These are phyloP conservation scores for Pseudopyrenochaeta lycopersici DNA, from an alignment of 2,329 filamentous ascomycete genomes.

Conservation along the genomic window DNA sequence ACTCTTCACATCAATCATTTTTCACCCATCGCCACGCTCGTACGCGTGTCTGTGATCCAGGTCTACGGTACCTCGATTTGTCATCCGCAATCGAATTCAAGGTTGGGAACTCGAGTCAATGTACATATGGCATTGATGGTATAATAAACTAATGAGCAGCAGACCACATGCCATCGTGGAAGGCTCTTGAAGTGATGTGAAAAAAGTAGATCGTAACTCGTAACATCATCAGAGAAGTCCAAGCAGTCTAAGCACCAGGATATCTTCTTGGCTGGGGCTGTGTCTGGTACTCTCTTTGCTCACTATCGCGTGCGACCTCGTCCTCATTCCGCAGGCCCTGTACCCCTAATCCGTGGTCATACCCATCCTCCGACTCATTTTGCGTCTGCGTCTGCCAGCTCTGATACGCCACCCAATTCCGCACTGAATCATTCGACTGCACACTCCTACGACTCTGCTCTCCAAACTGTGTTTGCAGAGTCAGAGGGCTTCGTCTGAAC, in stretches of 20 bases:
- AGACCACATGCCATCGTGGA: too few relatives aligned
- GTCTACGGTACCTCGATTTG: too few relatives aligned
- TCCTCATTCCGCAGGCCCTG: neutral
- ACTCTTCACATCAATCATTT: too few relatives aligned
- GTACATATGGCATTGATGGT: too few relatives aligned
- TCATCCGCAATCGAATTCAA: too few relatives aligned
- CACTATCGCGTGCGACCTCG: neutral
- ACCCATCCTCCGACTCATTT: neutral
- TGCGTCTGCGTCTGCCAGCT: constrained; percentile 2
- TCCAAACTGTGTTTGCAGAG: neutral
- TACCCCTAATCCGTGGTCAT: neutral
- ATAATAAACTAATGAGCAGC: too few relatives aligned
- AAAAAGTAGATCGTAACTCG: too few relatives aligned
- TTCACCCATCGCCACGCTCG: too few relatives aligned
- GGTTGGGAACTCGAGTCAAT: too few relatives aligned
- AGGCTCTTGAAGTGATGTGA: too few relatives aligned
- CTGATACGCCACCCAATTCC: constrained; percentile 4
- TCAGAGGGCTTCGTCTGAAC: neutral
- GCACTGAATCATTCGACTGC: neutral
- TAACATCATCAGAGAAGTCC: neutral
- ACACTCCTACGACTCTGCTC: neutral
- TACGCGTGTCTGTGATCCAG: too few relatives aligned
- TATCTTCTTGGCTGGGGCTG: neutral
- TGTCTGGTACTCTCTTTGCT: neutral
- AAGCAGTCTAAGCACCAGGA: neutral